A percentile compares a stretch with the other conserved stretches of the same genome.
Evolutionary conservation across 371 early-diverging fungal species (phyloP).

Genomic region (Mucor plumbeus): DNA sequence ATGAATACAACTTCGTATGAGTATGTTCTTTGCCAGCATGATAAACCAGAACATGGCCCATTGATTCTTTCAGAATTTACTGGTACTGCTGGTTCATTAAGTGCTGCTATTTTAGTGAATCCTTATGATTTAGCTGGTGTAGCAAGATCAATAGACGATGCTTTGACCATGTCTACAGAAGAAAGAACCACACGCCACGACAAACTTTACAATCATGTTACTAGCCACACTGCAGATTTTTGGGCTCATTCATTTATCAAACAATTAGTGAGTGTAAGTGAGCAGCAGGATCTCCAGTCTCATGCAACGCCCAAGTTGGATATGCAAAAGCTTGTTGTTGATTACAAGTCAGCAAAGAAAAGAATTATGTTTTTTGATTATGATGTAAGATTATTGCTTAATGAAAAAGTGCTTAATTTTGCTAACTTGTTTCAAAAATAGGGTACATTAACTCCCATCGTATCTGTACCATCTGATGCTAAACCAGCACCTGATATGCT

Average conservation of each 20-base stretch:
- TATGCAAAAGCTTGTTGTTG: constrained; percentile 33
- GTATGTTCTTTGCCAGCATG: constrained; percentile 95
- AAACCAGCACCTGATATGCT: constrained; percentile 72
- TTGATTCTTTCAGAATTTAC: constrained; percentile 97
- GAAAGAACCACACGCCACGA: constrained; percentile 82
- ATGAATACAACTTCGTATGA: constrained; percentile 99
- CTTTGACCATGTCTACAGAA: constrained; percentile 77
- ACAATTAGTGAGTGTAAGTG: constrained; percentile 38
- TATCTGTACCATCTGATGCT: constrained; percentile 75
- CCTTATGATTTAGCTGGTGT: constrained; percentile 96
- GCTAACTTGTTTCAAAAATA: background rate
- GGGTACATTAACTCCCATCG: constrained; percentile 84
- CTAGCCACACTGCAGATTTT: constrained; percentile 82
- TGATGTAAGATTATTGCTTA: constrained; percentile 42
- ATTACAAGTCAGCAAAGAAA: constrained; percentile 61
- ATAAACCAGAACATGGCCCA: constrained; percentile 74
- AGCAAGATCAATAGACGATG: constrained; percentile 87
- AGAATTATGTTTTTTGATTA: constrained; percentile 86
- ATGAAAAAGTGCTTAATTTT: background rate
- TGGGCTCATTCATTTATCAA: constrained; percentile 90
- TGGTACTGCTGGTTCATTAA: constrained; percentile 92
- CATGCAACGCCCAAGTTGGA: constrained; percentile 75
- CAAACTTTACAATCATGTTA: constrained; percentile 84
- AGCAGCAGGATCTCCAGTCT: constrained; percentile 40
- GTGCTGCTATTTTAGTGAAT: constrained; percentile 91